Conservation (phyloP, 2,329 filamentous ascomycete species). For the Colletotrichum noveboracense region DNA sequence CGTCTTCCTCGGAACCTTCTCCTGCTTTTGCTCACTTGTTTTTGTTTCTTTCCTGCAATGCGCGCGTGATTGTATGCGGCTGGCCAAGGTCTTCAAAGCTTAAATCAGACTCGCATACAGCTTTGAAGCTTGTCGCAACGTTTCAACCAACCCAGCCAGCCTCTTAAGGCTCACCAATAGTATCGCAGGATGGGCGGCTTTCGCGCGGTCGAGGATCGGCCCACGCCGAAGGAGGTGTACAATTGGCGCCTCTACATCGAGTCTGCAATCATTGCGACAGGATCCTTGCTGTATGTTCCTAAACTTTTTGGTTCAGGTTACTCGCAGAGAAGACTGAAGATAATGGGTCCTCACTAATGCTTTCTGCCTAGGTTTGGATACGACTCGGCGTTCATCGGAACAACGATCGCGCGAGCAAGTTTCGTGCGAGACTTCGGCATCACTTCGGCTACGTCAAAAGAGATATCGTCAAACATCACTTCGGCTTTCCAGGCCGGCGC, state of each 20-base stretch:
- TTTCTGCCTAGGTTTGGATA: slow-evolving; percentile 49
- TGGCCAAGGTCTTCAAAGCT: not conserved
- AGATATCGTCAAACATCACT: slow-evolving; percentile 49
- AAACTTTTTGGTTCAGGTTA: not conserved
- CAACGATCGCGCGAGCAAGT: slow-evolving; percentile 53
- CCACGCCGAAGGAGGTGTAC: slow-evolving; percentile 60
- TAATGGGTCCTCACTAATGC: not conserved
- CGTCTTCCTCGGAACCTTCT: not conserved
- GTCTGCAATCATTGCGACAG: slow-evolving; percentile 53
- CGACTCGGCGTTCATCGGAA: slow-evolving; percentile 59
- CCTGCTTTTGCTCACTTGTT: not conserved
- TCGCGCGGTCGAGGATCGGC: slow-evolving; percentile 57
- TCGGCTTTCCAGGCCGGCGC: slow-evolving; percentile 54
- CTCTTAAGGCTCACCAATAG: not conserved
- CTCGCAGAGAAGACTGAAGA: not conserved
- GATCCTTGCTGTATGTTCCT: slow-evolving; percentile 42
- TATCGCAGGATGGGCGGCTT: slow-evolving; percentile 37
- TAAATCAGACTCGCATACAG: not conserved
- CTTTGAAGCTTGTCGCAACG: not conserved
- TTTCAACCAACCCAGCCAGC: not conserved
- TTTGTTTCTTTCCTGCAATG: not conserved
- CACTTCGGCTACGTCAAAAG: slow-evolving; percentile 29
- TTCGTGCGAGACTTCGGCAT: slow-evolving; percentile 50
- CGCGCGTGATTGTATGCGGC: not conserved
- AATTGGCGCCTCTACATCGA: slow-evolving; percentile 56